Evolutionary conservation across 2,329 filamentous ascomycete species (phyloP), one percentile per base, ranked within the genome.

Genomic region (Cryphonectria naterciae): DNA sequence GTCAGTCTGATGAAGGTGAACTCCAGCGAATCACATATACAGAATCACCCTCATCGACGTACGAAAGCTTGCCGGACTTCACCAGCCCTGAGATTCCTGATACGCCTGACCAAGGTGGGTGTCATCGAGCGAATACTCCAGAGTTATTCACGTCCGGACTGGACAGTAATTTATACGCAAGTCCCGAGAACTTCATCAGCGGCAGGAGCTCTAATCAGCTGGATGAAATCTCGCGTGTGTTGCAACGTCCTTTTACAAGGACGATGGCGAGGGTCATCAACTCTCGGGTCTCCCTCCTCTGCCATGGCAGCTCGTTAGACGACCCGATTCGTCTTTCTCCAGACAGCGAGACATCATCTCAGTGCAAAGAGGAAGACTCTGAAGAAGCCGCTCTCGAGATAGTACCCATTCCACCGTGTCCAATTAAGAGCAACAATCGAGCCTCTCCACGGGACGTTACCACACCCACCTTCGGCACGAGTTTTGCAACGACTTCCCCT

Each of bases 231-330:
- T 56, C 52, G 4, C 13, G 13, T 28, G 2, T 5, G n/a, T 28
- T 56, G 52, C n/a, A 28, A 5, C 11, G 25, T 10, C 25, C n/a
- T 15, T 11, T 5, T 13, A 10, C 25, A 56, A 15, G n/a, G 52
- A 15, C 0, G 25, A 4, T 4, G 2, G 5, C 25, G 10, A 13
- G 10, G 11, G 13, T 2, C 1, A 5, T 56, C 1, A 1, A 28
- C 10, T 13, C 4, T 22, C 25, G 13, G 13, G n/a, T 10, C 22
- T 56, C n/a, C 11, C 22, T 46, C 4, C 4, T 17, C 15, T 13
- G 2, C 3, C 43, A 46, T 46, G 43, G 43, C 43, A 19, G 6
- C 17, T 46, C n/a, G n/a, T 15, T 25, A 28, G 25, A 28, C 11
- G 11, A 56, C n/a, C 8, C 10, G 10, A 56, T 15, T 11, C 4